A percentile compares a stretch with the other conserved stretches of the same genome.
Evolutionary conservation across 2,329 filamentous ascomycete species (phyloP).

Genomic region (Emydomyces testavorans): DNA sequence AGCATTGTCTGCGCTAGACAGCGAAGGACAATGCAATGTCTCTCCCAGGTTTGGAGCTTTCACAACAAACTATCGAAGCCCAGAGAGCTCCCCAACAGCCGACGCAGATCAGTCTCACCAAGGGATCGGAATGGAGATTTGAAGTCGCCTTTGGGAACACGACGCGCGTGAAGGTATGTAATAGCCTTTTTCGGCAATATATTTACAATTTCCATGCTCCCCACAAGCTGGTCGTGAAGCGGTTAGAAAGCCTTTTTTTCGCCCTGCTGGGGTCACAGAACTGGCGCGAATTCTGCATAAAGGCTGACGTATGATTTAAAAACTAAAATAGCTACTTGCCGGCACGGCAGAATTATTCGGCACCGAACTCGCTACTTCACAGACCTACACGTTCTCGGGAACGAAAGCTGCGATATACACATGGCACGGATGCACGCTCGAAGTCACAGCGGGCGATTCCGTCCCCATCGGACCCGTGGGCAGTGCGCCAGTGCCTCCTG

Average conservation of each 20-base stretch:
- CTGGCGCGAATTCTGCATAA: background rate
- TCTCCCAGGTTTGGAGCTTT: constrained; percentile 61
- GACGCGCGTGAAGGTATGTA: constrained; percentile 43
- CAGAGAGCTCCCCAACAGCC: constrained; percentile 29
- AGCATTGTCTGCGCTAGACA: background rate
- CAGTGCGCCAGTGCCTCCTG: constrained; percentile 17
- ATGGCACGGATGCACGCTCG: constrained; percentile 79
- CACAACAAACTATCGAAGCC: constrained; percentile 46
- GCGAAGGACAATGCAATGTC: constrained; percentile 44
- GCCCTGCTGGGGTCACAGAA: too few species aligned
- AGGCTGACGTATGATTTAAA: background rate
- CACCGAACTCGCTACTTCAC: constrained; percentile 74
- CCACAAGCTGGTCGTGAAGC: too few species aligned
- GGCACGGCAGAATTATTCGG: constrained; percentile 91
- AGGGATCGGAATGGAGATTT: constrained; percentile 68
- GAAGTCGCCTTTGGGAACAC: constrained; percentile 49
- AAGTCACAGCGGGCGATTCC: constrained; percentile 54
- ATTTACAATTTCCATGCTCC: too few species aligned
- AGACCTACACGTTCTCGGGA: constrained; percentile 68
- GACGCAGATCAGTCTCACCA: constrained; percentile 44
- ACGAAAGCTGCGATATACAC: constrained; percentile 81
- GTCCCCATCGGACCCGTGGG: constrained; percentile 21
- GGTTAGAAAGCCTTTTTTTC: too few species aligned
- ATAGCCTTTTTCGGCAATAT: background rate
- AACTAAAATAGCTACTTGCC: constrained; percentile 49